phyloP scores from a whole-genome alignment of 805 yeast genomes.

The Yarrowia sp. region DNA sequence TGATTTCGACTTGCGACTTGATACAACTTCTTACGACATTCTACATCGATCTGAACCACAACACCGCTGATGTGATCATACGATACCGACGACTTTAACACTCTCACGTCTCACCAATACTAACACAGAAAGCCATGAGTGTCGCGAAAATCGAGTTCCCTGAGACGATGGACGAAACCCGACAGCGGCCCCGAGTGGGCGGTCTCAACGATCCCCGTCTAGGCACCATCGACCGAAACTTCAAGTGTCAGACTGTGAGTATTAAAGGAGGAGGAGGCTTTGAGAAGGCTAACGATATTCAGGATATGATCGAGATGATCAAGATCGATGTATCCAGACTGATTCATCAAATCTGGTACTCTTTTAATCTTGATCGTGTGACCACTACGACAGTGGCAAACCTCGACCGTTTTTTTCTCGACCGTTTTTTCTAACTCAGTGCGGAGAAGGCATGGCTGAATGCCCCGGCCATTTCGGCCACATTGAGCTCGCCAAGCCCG shows the following conservation, averaged over 20 bases:
- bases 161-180: constrained; percentile 98
- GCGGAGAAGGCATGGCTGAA: constrained; percentile 99
- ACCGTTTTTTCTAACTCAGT: constrained; percentile 48
- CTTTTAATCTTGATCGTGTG: no score
- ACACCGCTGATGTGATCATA: not conserved
- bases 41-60: no score
- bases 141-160: constrained; percentile 98
- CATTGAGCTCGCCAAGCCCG: constrained; percentile 97
- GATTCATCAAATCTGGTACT: no score
- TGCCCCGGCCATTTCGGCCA: constrained; percentile 99
- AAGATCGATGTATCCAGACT: no score
- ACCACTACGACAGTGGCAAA: no score
- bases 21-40: not conserved
- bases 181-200: constrained; percentile 92
- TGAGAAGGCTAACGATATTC: not conserved
- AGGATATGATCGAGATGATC: no score
- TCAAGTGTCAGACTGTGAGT: constrained; percentile 86
- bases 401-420: no score
- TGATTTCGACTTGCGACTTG: not conserved
- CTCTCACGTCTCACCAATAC: not conserved
- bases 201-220: constrained; percentile 97
- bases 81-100: no score
- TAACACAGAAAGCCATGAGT: constrained; percentile 79
- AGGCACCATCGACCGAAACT: constrained; percentile 96
- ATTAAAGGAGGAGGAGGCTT: not conserved